Conservation (phyloP, 129 eudicot genomes). For the Tagetes patula region DNA sequence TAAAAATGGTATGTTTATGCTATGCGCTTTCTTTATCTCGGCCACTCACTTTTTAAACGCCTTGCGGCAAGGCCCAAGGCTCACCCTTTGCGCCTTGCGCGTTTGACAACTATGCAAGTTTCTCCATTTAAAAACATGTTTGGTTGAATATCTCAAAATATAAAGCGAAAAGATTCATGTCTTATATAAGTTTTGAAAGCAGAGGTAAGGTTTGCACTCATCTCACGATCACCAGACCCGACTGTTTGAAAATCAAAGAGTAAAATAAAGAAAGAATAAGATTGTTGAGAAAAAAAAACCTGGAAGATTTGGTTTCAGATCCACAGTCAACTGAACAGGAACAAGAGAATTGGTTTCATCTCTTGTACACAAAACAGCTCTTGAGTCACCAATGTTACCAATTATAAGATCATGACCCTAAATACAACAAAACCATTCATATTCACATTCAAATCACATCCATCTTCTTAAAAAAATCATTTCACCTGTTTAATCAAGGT, state of each 20-base stretch:
- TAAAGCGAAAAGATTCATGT: background rate
- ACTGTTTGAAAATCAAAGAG: background rate
- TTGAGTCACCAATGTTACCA: slow-evolving; percentile 77
- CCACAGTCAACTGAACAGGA: slow-evolving; percentile 78
- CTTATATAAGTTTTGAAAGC: too few species aligned
- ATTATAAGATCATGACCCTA: slow-evolving; percentile 82
- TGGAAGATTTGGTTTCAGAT: slow-evolving; percentile 80
- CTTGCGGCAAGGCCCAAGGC: too few species aligned
- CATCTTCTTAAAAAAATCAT: background rate
- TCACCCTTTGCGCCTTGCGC: too few species aligned
- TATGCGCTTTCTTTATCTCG: too few species aligned
- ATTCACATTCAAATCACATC: slow-evolving; percentile 15
- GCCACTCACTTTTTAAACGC: too few species aligned
- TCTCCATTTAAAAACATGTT: too few species aligned
- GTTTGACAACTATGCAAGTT: too few species aligned
- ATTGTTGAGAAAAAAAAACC: slow-evolving; percentile 35
- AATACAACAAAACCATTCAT: slow-evolving; percentile 13
- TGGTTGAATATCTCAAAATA: background rate
- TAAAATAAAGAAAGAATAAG: background rate
- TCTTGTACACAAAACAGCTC: slow-evolving; percentile 74
- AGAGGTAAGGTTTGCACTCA: too few species aligned
- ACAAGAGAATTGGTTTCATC: slow-evolving; percentile 45
- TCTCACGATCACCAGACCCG: background rate
- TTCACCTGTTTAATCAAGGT: slow-evolving; percentile 83
- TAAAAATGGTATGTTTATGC: too few species aligned